phyloP scores from a whole-genome alignment of 1,284 basidiomycete genomes.

The Austropuccinia psidii region DNA sequence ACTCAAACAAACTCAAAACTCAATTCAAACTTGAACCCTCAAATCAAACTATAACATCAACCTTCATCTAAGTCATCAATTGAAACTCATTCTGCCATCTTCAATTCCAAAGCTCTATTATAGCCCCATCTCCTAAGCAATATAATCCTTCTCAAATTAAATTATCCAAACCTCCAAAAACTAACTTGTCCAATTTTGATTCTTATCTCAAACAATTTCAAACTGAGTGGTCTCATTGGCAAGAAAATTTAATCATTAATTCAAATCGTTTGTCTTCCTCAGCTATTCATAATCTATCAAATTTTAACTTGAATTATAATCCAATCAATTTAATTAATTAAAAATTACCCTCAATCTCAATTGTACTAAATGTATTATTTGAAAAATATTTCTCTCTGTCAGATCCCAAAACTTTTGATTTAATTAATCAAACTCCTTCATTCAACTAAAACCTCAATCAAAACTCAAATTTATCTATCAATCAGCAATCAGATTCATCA shows the following conservation, averaged over 20 bases:
- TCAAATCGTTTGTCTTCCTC: neutral
- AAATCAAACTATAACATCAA: too few relatives aligned
- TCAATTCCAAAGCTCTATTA: too few relatives aligned
- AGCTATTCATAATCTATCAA: too few relatives aligned
- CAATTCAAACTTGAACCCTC: too few relatives aligned
- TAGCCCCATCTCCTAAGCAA: slow-evolving; percentile 51
- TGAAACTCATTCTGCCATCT: too few relatives aligned
- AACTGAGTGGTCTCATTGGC: slow-evolving; percentile 61
- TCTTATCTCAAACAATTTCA: slow-evolving; percentile 64
- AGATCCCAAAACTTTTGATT: slow-evolving; percentile 70
- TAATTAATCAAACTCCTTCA: too few relatives aligned
- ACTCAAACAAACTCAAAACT: too few relatives aligned
- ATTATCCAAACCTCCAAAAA: slow-evolving; percentile 64
- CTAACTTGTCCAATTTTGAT: slow-evolving; percentile 74
- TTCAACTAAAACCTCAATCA: slow-evolving; percentile 38
- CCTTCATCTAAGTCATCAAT: too few relatives aligned
- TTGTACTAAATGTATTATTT: slow-evolving; percentile 32
- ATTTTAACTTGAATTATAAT: slow-evolving; percentile 41
- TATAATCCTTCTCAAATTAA: slow-evolving; percentile 63
- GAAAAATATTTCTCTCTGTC: slow-evolving; percentile 56
- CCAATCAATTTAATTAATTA: too few relatives aligned
- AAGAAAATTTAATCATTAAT: neutral
- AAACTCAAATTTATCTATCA: slow-evolving; percentile 39
- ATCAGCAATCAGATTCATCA: slow-evolving; percentile 42
- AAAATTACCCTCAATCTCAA: too few relatives aligned